Percentiles rank a stretch among this genome's conserved stretches.
These are phyloP conservation scores for Phialophora tarda DNA, from an alignment of 2,329 filamentous ascomycete genomes.

Conservation along the genomic window DNA sequence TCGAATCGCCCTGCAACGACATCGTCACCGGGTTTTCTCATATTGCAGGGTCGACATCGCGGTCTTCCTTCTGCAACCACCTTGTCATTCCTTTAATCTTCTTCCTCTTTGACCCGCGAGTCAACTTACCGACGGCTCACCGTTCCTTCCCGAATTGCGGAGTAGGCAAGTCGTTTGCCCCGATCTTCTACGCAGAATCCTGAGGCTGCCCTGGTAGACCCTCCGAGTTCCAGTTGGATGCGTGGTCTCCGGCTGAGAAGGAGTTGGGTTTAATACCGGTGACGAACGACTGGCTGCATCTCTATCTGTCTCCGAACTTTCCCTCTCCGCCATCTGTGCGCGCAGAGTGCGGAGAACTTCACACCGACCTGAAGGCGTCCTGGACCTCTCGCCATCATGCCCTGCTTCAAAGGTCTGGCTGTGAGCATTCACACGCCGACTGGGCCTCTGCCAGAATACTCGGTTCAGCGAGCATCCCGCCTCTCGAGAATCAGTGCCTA, in stretches of 20 bases:
- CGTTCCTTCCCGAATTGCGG: slow-evolving; percentile 27
- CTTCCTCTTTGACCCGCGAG: slow-evolving; percentile 7
- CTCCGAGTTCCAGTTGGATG: not conserved
- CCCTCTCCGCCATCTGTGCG: slow-evolving; percentile 30
- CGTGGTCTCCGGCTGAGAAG: slow-evolving; percentile 8
- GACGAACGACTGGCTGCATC: slow-evolving; percentile 4
- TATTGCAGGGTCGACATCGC: not conserved
- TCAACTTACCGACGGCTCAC: slow-evolving; percentile 25
- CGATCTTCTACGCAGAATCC: slow-evolving; percentile 15
- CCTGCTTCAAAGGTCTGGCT: slow-evolving; percentile 98
- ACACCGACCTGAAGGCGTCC: not conserved
- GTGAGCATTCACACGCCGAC: slow-evolving; percentile 90
- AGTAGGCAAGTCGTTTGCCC: slow-evolving; percentile 21
- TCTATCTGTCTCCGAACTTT: slow-evolving; percentile 15
- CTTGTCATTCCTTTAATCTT: slow-evolving; percentile 8
- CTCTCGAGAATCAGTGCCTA: slow-evolving; percentile 94
- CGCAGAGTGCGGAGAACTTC: slow-evolving; percentile 33
- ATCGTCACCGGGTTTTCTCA: not conserved
- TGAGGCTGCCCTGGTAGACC: not conserved
- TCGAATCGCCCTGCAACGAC: not conserved
- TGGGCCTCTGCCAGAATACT: slow-evolving; percentile 85
- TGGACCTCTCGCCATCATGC: slow-evolving; percentile 59
- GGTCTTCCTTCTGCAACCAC: not conserved
- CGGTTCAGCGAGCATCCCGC: slow-evolving; percentile 90
- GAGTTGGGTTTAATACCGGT: slow-evolving; percentile 20